A percentile compares a stretch with the other conserved stretches of the same genome.
Evolutionary conservation across 352 stramenopile species (phyloP).

Genomic region (Phytopythium kandeliae): DNA sequence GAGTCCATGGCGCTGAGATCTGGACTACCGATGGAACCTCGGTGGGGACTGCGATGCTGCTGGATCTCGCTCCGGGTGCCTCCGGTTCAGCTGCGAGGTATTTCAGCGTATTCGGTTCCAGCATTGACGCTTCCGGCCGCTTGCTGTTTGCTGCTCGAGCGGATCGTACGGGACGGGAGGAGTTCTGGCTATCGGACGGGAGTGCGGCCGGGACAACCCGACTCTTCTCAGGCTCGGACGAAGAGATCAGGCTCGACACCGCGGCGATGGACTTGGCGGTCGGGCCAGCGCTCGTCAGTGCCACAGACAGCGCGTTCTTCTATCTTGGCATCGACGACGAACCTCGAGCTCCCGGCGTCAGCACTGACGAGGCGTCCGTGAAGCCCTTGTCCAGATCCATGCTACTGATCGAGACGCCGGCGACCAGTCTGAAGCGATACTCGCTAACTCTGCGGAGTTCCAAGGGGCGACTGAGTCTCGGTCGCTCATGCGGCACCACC

Average conservation of each 20-base stretch:
- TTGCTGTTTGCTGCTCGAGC: constrained; percentile 32
- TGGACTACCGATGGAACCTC: constrained; percentile 65
- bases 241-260: constrained; percentile 11
- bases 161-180: constrained; percentile 19
- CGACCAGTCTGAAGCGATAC: constrained; percentile 7
- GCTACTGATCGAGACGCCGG: constrained; percentile 14
- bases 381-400: constrained; percentile 36
- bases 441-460: constrained; percentile 24
- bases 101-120: constrained; percentile 25
- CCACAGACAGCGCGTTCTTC: background rate
- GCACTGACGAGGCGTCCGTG: constrained; percentile 13
- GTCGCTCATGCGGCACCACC: constrained; percentile 12
- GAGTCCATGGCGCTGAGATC: constrained; percentile 65
- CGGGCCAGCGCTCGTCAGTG: background rate
- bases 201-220: constrained; percentile 26
- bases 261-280: background rate
- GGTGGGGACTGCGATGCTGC: constrained; percentile 41
- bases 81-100: constrained; percentile 28
- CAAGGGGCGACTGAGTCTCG: constrained; percentile 31
- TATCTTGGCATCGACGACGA: background rate
- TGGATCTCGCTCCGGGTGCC: constrained; percentile 50
- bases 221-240: constrained; percentile 25
- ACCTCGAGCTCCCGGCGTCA: background rate
- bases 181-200: constrained; percentile 62
- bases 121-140: background rate